Conservation (phyloP, 495 filamentous ascomycete genomes). For the Penicillium steckii region DNA sequence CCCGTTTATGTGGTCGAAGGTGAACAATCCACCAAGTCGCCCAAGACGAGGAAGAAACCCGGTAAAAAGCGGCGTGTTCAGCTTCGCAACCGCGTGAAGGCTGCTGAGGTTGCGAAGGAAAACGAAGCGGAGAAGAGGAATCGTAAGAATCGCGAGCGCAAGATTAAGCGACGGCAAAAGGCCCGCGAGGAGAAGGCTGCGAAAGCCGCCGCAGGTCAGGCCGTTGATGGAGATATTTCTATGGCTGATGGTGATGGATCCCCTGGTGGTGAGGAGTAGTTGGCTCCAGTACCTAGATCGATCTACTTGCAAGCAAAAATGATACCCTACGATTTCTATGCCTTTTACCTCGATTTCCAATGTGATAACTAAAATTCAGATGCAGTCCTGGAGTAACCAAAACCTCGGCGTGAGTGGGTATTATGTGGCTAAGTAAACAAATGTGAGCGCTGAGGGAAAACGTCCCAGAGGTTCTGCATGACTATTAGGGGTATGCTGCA, state of each 20-base stretch:
- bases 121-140: constrained; percentile 46
- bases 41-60: constrained; percentile 42
- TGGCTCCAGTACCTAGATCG: neutral
- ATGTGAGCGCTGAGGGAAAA: neutral
- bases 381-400: neutral
- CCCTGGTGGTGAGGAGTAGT: constrained; percentile 12
- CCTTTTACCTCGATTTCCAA: neutral
- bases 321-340: neutral
- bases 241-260: constrained; percentile 25
- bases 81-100: constrained; percentile 35
- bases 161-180: constrained; percentile 47
- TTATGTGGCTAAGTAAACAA: neutral
- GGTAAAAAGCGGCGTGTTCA: constrained; percentile 48
- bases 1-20: constrained; percentile 28
- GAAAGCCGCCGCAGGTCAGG: constrained; percentile 19
- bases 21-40: constrained; percentile 23
- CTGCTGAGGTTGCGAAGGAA: constrained; percentile 32
- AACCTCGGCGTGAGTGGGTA: neutral
- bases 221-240: constrained; percentile 15
- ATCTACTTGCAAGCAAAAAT: neutral
- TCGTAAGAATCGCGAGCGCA: constrained; percentile 45
- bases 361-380: neutral
- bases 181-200: constrained; percentile 44
- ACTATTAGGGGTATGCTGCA: neutral
- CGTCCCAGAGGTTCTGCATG: constrained; percentile 2